phyloP scores from a whole-genome alignment of 1,139 yeast species.

The Kodamaea derodonti region DNA sequence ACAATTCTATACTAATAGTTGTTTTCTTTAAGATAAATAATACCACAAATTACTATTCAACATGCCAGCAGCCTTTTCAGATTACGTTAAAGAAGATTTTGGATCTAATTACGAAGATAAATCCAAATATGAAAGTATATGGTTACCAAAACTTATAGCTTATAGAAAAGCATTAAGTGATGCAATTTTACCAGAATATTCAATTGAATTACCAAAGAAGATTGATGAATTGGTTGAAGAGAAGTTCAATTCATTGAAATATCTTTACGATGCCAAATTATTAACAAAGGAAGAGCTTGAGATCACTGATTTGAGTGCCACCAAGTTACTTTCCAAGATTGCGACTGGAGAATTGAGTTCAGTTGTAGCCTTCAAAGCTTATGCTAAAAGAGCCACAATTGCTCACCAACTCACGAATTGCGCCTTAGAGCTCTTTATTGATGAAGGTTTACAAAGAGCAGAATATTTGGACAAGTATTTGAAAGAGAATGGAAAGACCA shows the following conservation, averaged over 20 bases:
- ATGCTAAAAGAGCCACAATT: conserved; percentile 54
- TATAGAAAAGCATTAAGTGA: conserved; percentile 42
- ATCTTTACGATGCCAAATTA: conserved; percentile 38
- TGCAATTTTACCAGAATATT: conserved; percentile 39
- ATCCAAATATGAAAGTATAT: conserved; percentile 30
- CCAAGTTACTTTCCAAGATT: conserved; percentile 32
- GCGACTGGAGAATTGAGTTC: conserved; percentile 39
- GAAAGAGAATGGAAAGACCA: conserved; percentile 50
- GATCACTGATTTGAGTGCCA: conserved; percentile 46
- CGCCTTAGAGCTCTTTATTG: conserved; percentile 54
- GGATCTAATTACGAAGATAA: conserved; percentile 36
- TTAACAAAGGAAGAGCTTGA: conserved; percentile 42
- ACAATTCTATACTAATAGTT: too few relatives aligned
- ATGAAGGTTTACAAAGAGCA: conserved; percentile 55
- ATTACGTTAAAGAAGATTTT: conserved; percentile 30
- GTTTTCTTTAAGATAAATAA: background rate
- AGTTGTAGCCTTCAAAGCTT: conserved; percentile 43
- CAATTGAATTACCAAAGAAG: conserved; percentile 38
- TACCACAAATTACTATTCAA: background rate
- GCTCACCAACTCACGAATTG: conserved; percentile 60
- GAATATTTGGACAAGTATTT: conserved; percentile 50
- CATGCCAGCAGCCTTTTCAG: conserved; percentile 10
- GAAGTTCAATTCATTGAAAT: conserved; percentile 46
- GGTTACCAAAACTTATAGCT: conserved; percentile 48
- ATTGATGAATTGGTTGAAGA: conserved; percentile 35